Percentiles rank a stretch among this genome's conserved stretches.
phyloP scores from a whole-genome alignment of 495 filamentous ascomycete species.

The Penicillium ucsense region DNA sequence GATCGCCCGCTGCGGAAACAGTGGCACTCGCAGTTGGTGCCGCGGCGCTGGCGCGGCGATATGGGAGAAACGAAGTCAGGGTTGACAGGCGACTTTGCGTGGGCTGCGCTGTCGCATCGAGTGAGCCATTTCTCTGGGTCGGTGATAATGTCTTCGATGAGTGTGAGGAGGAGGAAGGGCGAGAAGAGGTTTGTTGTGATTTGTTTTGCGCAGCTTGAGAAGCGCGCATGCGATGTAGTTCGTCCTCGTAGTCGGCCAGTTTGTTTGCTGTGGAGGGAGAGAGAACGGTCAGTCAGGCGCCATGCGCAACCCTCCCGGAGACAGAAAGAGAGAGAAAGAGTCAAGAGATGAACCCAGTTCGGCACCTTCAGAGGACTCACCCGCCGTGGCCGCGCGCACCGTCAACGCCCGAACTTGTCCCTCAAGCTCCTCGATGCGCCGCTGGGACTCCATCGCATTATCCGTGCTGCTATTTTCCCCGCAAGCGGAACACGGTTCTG shows the following conservation, averaged over 20 bases:
- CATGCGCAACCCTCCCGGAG: too few species aligned
- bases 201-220: constrained; percentile 24
- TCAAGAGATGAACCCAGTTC: background rate
- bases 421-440: constrained; percentile 70
- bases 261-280: constrained; percentile 46
- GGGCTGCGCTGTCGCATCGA: constrained; percentile 28
- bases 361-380: constrained; percentile 33
- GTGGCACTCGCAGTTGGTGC: background rate
- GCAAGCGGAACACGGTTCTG: constrained; percentile 38
- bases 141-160: constrained; percentile 15
- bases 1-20: constrained; percentile 19
- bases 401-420: constrained; percentile 65
- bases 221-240: constrained; percentile 56
- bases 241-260: constrained; percentile 92
- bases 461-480: constrained; percentile 31
- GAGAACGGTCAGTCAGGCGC: constrained; percentile 4
- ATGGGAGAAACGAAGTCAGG: constrained; percentile 58
- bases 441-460: constrained; percentile 44
- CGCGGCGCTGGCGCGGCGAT: constrained; percentile 41
- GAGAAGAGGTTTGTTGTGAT: constrained; percentile 21
- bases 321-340: too few species aligned
- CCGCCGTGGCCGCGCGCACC: constrained; percentile 65
- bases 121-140: constrained; percentile 14
- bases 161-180: constrained; percentile 24
- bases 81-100: constrained; percentile 39